Percentiles rank a stretch among this genome's conserved stretches.
Evolutionary conservation across 306 rosid genomes (phyloP).

Genomic region (Begonia peltatifolia): DNA sequence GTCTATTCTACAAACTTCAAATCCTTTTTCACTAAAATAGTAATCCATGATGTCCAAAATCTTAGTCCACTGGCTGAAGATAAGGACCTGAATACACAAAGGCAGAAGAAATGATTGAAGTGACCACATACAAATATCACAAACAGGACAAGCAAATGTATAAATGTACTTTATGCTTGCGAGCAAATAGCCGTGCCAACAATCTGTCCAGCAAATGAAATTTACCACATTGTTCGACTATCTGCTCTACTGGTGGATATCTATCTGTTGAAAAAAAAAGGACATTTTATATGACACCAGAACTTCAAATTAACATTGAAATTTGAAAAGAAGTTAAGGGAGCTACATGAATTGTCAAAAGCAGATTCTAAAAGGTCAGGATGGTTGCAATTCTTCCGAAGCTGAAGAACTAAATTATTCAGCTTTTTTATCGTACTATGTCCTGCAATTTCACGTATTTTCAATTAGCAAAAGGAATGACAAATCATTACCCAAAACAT

Average conservation of each 20-base stretch:
- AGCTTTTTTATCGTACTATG: constrained; percentile 13
- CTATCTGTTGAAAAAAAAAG: constrained; percentile 22
- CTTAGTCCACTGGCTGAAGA: constrained; percentile 85
- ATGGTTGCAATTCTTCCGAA: constrained; percentile 91
- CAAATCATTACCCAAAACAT: too few species aligned
- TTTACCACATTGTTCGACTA: constrained; percentile 81
- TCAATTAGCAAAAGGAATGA: background rate
- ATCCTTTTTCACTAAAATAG: constrained; percentile 75
- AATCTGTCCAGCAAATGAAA: constrained; percentile 65
- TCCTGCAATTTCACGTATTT: constrained; percentile 26
- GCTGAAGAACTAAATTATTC: constrained; percentile 62
- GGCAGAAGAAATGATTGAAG: background rate
- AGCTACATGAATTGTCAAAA: constrained; percentile 46
- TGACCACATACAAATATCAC: constrained; percentile 2
- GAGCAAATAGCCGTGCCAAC: constrained; percentile 43
- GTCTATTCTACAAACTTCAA: constrained; percentile 84
- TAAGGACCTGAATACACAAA: constrained; percentile 55
- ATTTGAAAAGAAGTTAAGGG: background rate
- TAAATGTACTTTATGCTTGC: constrained; percentile 58
- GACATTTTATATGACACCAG: too few species aligned
- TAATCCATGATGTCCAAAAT: constrained; percentile 85
- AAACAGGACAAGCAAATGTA: constrained; percentile 1
- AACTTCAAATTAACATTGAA: too few species aligned
- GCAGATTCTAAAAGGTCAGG: constrained; percentile 72
- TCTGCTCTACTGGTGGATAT: constrained; percentile 69